Conservation (phyloP, 441 rosid species). For the Syzygium syzygioides region DNA sequence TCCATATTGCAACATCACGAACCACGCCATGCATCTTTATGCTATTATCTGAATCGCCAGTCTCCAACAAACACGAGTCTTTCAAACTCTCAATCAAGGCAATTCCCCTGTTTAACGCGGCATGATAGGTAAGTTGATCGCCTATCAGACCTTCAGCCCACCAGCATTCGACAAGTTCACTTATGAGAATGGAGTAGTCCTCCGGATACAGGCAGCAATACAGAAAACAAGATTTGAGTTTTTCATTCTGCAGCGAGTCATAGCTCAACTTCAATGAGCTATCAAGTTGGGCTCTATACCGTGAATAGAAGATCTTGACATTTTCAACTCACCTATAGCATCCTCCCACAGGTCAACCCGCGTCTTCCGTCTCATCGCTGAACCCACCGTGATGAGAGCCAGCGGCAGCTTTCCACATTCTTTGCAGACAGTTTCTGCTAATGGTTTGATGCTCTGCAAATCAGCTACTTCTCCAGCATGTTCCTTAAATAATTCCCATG, state of each 20-base stretch:
- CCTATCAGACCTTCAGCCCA: background rate
- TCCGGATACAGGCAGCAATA: constrained; percentile 35
- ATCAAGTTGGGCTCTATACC: constrained; percentile 26
- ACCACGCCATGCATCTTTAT: constrained; percentile 38
- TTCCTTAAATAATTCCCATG: constrained; percentile 26
- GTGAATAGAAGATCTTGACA: constrained; percentile 18
- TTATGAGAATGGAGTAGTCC: constrained; percentile 24
- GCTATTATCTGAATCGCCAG: constrained; percentile 15
- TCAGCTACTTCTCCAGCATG: constrained; percentile 25
- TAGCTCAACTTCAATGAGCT: constrained; percentile 33
- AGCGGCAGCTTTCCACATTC: constrained; percentile 36
- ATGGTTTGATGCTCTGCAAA: constrained; percentile 18
- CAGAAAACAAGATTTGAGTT: constrained; percentile 30
- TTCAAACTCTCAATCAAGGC: constrained; percentile 29
- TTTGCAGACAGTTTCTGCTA: constrained; percentile 14
- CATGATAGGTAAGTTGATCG: background rate
- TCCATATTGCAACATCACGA: constrained; percentile 35
- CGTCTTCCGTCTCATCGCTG: constrained; percentile 28
- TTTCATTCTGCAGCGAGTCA: constrained; percentile 13
- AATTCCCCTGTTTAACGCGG: background rate
- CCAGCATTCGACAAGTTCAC: constrained; percentile 29
- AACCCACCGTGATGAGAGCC: constrained; percentile 26
- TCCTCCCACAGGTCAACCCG: constrained; percentile 19
- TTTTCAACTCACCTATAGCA: constrained; percentile 23
- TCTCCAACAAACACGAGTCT: constrained; percentile 29